Evolutionary conservation across 1,139 yeast species (phyloP), one percentile per base, ranked within the genome.

Genomic region (Candida tropicalis): DNA sequence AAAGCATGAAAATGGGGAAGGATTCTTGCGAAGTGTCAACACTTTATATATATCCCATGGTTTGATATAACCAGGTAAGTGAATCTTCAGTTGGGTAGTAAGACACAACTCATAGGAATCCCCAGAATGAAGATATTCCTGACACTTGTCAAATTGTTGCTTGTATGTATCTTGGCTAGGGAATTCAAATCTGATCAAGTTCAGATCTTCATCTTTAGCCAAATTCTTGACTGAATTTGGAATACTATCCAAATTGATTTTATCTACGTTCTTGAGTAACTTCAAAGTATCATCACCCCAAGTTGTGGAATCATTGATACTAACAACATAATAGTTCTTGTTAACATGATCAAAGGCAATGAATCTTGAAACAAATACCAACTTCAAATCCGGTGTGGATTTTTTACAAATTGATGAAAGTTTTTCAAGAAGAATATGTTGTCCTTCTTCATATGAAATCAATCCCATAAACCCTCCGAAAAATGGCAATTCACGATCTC

Each of bases 21-120:
- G 98, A 58, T 95, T 95, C 46, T 78, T 79, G 35, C 57, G 63
- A 20, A 68, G 61, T 0, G 88, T 80, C 41, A 93, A 69, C 1
- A 82, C 76, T 56, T 86, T 84, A 66, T 90, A 95, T 4, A 93
- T 72, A 20, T 79, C 80, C 97, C 98, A 93, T 0, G 96, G 75
- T 4, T 72, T 53, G 12, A 81, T 55, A 13, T 62, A 50, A 13
- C 58, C 49, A 2, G 79, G 83, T 38, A 82, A 68, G 17, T 62
- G 65, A 17, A 91, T 75, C 42, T 72, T 74, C 51, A 95, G 88
- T 51, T 81, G 87, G 0, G 87, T 84, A 0, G 99, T 93, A 32
- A 93, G 73, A 58, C 99, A 93, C 20, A 95, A 74, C 60, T 95
- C 99, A 57, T 95, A 95, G 1, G 98, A 90, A 57, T 93, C 95